Evolutionary conservation across 2,329 filamentous ascomycete genomes (phyloP), one percentile per base, ranked within the genome.

Genomic region (Neopestalotiopsis clavispora): DNA sequence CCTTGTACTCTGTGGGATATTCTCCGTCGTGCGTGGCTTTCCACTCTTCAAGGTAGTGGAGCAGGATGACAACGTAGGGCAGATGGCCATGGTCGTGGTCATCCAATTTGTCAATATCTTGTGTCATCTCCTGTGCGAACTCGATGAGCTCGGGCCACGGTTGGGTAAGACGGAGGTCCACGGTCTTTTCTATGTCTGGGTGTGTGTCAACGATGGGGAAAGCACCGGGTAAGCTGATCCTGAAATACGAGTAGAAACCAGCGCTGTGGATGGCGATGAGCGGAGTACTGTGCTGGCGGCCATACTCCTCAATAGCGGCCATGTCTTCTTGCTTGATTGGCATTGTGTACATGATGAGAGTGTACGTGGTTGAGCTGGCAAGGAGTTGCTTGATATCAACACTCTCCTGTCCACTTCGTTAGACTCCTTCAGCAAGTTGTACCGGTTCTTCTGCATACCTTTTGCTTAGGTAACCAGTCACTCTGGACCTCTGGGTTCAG

Each of bases 191-290:
- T 56, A 94, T 90, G 71, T 97, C 94, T 0, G 96, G 96, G 77
- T 99, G 96, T 59, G 96, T 98, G 78, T 99, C 95, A 71, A 99
- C 93, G 68, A 99, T 92, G 4, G 95, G 94, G 75, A 97, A 97
- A 34, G 91, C 89, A n/a, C 89, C 85, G 10, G 93, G 92, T 34
- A 97, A 84, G 73, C 89, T 85, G 34, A 97, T 85, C n/a, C 90
- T 92, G 79, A 98, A 97, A 73, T 93, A 93, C 1, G 94, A 93
- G 80, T 96, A 97, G 82, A 97, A 98, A 34, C 96, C 96, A 56
- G 92, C 87, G n/a, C 92, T 97, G 78, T 97, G 94, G 59, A 96
- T 87, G 72, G 94, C 91, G 69, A 98, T 87, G 14, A 95, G 83
- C 0, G 96, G 94, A 20, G 92, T 92, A 64, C 89, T 85, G 67